Conservation (phyloP, 257 asterid genomes). For the Petunia secreta region DNA sequence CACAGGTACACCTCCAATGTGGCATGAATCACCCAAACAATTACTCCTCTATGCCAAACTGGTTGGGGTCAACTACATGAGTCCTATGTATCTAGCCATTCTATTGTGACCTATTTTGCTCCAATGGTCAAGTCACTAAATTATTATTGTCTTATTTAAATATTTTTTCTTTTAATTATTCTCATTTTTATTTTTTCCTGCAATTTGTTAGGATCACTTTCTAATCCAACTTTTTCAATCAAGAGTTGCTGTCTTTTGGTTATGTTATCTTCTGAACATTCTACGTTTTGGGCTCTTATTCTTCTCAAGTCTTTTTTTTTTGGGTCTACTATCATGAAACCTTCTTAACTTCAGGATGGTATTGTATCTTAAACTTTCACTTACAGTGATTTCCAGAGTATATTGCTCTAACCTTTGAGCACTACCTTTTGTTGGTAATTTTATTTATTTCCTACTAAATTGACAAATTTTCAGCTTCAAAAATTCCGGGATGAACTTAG, state of each 20-base stretch:
- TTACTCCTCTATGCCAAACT: background rate
- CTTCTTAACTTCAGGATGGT: background rate
- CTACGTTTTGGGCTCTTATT: background rate
- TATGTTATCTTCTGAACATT: conserved; percentile 2
- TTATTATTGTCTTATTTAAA: background rate
- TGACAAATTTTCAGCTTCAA: conserved; percentile 71
- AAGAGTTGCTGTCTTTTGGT: conserved; percentile 17
- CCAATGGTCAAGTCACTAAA: background rate
- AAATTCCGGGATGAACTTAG: conserved; percentile 95
- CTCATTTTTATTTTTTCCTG: background rate
- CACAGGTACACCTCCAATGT: conserved; percentile 61
- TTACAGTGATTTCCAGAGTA: background rate
- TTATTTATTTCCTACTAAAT: background rate
- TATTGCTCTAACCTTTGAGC: conserved; percentile 1
- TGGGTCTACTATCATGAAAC: background rate
- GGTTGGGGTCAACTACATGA: background rate
- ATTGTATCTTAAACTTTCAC: background rate
- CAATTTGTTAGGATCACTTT: background rate
- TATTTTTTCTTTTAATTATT: background rate
- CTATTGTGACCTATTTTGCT: background rate
- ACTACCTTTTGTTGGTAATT: background rate
- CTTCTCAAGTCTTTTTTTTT: conserved; percentile 8
- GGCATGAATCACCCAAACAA: conserved; percentile 7
- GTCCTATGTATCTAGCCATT: background rate
- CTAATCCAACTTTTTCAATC: background rate